Base-by-base conservation (phyloP, 768 basidiomycete species). In the Termitomyces titanicus region DNA sequence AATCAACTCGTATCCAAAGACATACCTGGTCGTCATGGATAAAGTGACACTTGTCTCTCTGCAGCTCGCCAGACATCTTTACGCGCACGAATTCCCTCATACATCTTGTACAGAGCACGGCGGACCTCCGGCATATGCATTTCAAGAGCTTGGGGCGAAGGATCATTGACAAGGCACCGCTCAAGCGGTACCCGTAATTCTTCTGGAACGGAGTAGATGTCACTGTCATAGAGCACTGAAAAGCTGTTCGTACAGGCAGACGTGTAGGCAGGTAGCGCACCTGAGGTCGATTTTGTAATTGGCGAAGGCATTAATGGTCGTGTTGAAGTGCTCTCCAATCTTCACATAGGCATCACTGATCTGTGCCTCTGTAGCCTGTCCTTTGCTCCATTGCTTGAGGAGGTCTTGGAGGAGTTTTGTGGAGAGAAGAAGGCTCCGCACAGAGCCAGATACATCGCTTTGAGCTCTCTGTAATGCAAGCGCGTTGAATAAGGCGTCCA, bases 341-440 rank as follows among this genome's bases (percentile, higher is more conserved):
- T 85, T 80, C 51, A 98, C 89, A 68, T 94, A 98, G 49, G 90
- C 81, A 68, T 95, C 85, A 76, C 89, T 92, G 64, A 98, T 92
- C 66, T 92, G 76, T 18, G 71, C 73, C 51, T 92, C 88, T 1
- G 79, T 71, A 2, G 83, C 83, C 45, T 79, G 73, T 3, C 78
- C 74, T 1, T 70, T 59, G 46, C 85, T 81, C 93, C 94, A 95
- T 57, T 79, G 79, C 25, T 73, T 76, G 46, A 95, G 79, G 1
- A 80, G 72, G 17, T 89, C 84, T 62, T 95, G 85, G n/a, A 98
- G 82, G 54, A 82, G 79, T 63, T 89, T 89, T 22, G 94, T 96
- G 38, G 90, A 85, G 2, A 85, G 79, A 20, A 98, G 82, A 25
- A 98, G 80, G 47, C 70, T 77, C 47, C 76, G 79, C 6, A 90